Percentiles rank a stretch among this genome's conserved stretches.
Evolutionary conservation across 2,329 filamentous ascomycete genomes (phyloP).

Genomic region (Pseudonectria buxi): DNA sequence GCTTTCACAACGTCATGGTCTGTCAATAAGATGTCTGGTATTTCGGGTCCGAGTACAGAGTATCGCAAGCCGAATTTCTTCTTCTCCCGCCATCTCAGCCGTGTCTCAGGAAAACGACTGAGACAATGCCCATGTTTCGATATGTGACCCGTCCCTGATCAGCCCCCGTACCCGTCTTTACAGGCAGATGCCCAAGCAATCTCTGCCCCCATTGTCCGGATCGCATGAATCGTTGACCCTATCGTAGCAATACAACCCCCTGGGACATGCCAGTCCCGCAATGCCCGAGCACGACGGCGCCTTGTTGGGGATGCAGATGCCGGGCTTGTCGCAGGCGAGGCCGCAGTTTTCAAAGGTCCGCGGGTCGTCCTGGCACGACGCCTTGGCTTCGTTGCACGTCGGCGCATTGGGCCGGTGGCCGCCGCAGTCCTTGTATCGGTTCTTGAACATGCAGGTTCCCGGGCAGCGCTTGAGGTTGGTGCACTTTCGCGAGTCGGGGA

Average conservation of each 20-base stretch:
- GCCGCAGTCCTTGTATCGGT: constrained; percentile 12
- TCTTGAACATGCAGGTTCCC: not conserved
- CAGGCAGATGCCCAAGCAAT: constrained; percentile 12
- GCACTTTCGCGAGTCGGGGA: not conserved
- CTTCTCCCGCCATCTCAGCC: too few species aligned
- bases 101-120: too few species aligned
- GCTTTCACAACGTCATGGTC: too few species aligned
- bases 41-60: too few species aligned
- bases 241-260: constrained; percentile 9
- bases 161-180: too few species aligned
- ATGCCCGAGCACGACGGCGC: constrained; percentile 10
- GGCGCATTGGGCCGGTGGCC: constrained; percentile 5
- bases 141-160: too few species aligned
- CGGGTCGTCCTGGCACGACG: constrained; percentile 13
- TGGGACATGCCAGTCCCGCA: constrained; percentile 7
- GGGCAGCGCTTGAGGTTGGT: constrained; percentile 1
- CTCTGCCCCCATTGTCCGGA: constrained; percentile 8
- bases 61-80: too few species aligned
- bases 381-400: constrained; percentile 7
- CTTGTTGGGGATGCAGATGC: constrained; percentile 12
- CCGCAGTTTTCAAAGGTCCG: constrained; percentile 9
- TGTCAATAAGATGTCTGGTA: too few species aligned
- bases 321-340: constrained; percentile 13
- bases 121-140: not conserved
- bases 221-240: constrained; percentile 11